Evolutionary conservation across 139 green algal species (phyloP), one percentile per base, ranked within the genome.

Genomic region (Yamagishiella unicocca): DNA sequence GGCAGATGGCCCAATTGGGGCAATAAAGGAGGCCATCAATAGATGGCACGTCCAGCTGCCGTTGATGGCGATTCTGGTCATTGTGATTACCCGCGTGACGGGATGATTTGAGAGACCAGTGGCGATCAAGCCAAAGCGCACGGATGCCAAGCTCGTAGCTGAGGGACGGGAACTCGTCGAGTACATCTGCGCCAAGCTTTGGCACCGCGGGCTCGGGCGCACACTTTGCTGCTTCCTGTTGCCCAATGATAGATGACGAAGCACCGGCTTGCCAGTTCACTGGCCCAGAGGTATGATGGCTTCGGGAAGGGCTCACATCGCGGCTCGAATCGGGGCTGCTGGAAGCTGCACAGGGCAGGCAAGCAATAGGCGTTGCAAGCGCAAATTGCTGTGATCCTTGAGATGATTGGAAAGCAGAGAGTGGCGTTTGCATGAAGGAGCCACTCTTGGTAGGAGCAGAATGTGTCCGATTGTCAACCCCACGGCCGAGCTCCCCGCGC

Each of bases 41-140:
- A 10, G 37, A 5, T 53, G 68, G 68, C 37, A 38, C 37, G 2
- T 53, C 12, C 3, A 24, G 31, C 33, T 3, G 66, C 31, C 1
- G 66, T 42, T 45, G 66, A 17, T 9, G 10, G 12, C 2, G 14
- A 33, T 27, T 12, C 33, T 29, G 58, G 50, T 12, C 50, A 42
- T 71, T n/a, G 29, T 71, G 29, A 21, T 71, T 17, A 24, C 29
- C 6, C 62, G 62, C 19, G 37, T 35, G 31, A 10, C 37, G 68
- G 12, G 64, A 73, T 8, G 64, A 14, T 42, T 33, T 10, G 17
- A 76, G 37, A 4, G 68, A 53, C 19, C 19, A 17, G 22, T 76
- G 68, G 17, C 68, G 68, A 53, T 76, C 68, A 6, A 76, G 37
- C 68, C 68, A 76, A 31, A 76, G 38, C 10, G 68, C 68, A 8